Conservation (phyloP, 805 yeast species). For the Yamadazyma sp. region DNA sequence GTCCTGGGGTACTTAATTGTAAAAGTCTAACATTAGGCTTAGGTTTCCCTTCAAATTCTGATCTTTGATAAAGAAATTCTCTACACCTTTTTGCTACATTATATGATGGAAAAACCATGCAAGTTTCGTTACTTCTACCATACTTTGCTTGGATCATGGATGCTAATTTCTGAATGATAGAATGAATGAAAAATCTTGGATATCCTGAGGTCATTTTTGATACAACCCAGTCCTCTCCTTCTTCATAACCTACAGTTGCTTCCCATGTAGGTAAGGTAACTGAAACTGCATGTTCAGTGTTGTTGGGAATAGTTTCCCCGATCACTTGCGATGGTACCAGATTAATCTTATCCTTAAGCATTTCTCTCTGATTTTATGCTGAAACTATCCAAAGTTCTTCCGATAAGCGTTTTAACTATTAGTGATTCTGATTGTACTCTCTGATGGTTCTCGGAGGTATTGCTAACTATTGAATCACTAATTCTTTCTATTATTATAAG, state of each 20-base stretch:
- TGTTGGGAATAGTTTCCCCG: slow-evolving; percentile 86
- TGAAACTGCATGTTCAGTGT: slow-evolving; percentile 89
- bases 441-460: too few relatives aligned
- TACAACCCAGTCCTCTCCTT: slow-evolving; percentile 80
- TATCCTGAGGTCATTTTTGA: slow-evolving; percentile 80
- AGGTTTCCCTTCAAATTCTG: slow-evolving; percentile 11
- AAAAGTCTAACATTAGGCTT: slow-evolving; percentile 54
- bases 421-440: too few relatives aligned
- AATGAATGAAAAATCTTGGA: slow-evolving; percentile 78
- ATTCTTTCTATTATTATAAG: too few relatives aligned
- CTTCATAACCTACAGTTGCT: slow-evolving; percentile 88
- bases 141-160: slow-evolving; percentile 59
- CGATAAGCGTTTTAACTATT: too few relatives aligned
- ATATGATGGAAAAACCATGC: slow-evolving; percentile 75
- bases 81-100: slow-evolving; percentile 81
- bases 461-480: too few relatives aligned
- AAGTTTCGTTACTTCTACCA: slow-evolving; percentile 75
- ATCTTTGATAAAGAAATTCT: slow-evolving; percentile 58
- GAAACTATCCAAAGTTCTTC: too few relatives aligned
- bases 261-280: slow-evolving; percentile 96
- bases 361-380: too few relatives aligned
- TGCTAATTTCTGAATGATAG: slow-evolving; percentile 55
- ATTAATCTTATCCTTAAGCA: too few relatives aligned
- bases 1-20: slow-evolving; percentile 70
- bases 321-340: slow-evolving; percentile 49